Evolutionary conservation across 1,139 yeast genomes (phyloP).

Genomic region (Nakaseomyces delphensis): DNA sequence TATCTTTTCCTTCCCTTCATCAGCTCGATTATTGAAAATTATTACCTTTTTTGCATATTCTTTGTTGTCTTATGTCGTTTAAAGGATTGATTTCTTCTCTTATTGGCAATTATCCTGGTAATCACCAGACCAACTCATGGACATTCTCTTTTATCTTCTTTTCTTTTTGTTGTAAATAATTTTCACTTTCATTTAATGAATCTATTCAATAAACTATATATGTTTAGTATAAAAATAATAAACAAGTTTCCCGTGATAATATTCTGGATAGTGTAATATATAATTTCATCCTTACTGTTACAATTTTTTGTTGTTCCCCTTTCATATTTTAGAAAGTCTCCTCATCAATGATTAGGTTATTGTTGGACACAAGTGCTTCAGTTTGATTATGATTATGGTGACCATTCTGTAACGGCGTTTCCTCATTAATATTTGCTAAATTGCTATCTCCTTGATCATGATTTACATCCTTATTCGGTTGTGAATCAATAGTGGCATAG

Average conservation of each 20-base stretch:
- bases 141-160: background rate
- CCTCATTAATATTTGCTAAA: background rate
- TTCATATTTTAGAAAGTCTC: constrained; percentile 24
- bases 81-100: too few species aligned
- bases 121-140: background rate
- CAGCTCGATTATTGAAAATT: background rate
- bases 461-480: background rate
- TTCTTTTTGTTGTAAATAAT: background rate
- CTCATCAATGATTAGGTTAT: constrained; percentile 29
- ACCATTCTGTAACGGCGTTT: constrained; percentile 1
- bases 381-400: background rate
- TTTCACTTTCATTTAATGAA: background rate
- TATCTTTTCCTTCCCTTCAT: too few species aligned
- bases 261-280: background rate
- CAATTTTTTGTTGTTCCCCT: background rate
- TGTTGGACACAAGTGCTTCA: constrained; percentile 1
- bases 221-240: background rate
- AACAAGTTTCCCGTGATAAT: background rate
- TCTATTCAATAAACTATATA: background rate
- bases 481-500: constrained; percentile 44
- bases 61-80: background rate
- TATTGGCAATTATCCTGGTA: too few species aligned
- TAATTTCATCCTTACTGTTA: background rate
- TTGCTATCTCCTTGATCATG: background rate
- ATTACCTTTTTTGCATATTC: background rate